A percentile compares a stretch with the other conserved stretches of the same genome.
Conservation (phyloP, 2,329 filamentous ascomycete genomes). For the Escovopsis sp. region DNA sequence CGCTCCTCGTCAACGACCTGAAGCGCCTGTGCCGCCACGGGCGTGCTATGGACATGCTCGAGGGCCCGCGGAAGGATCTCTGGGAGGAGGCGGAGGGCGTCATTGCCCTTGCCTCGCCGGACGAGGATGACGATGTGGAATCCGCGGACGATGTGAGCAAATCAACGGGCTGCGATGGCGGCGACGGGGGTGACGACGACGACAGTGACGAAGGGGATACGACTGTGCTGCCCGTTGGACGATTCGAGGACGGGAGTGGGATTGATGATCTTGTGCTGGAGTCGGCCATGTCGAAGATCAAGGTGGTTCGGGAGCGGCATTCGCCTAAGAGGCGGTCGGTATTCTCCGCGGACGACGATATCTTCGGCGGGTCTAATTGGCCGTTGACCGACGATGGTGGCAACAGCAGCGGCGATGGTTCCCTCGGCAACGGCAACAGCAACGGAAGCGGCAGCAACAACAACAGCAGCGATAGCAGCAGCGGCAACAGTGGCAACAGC, state of each 20-base stretch:
- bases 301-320: constrained; percentile 38
- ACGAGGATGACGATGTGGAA: constrained; percentile 34
- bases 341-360: constrained; percentile 50
- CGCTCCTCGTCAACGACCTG: constrained; percentile 65
- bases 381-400: constrained; percentile 26
- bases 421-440: no score
- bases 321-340: constrained; percentile 42
- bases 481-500: constrained; percentile 3
- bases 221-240: no score
- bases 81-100: constrained; percentile 80
- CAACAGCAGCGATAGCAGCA: neutral
- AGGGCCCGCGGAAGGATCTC: constrained; percentile 41
- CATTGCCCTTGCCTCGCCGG: constrained; percentile 65
- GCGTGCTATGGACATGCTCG: constrained; percentile 47
- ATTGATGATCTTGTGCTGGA: constrained; percentile 23
- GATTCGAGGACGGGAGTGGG: constrained; percentile 7
- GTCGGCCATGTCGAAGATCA: constrained; percentile 30
- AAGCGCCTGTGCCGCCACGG: constrained; percentile 62
- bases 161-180: no score
- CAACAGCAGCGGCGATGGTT: neutral
- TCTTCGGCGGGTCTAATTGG: constrained; percentile 39
- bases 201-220: no score
- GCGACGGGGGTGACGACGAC: no score
- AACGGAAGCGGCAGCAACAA: constrained; percentile 12
- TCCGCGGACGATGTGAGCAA: no score